Base-by-base conservation (phyloP, 2,329 filamentous ascomycete genomes). In the Calonectria fujianensis region DNA sequence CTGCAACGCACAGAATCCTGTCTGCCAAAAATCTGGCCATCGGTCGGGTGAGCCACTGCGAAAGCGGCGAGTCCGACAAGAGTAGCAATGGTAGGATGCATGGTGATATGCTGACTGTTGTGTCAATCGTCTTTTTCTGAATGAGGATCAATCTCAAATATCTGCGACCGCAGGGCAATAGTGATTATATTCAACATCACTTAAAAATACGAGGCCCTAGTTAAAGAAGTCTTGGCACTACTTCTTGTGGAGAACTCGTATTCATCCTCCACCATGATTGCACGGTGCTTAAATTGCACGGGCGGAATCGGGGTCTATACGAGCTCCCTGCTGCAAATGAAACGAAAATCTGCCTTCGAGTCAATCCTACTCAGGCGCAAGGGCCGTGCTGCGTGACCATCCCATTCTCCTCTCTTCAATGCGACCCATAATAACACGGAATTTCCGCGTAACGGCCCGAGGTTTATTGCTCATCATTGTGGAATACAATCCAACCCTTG, bases 191-290 rank as follows among this genome's bases (percentile, higher is more conserved):
- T 24, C 9, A 48, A 10, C 45, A 24, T 24, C 2, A 13, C 20
- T 13, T 24, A 48, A 9, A 45, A 45, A 45, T 48, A 48, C 20
- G 10, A 48, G 10, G 14, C 14, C 35, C 35, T 20, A 24, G 57
- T 41, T 3, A 24, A 18, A 63, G 18, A 57, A 57, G 4, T 20
- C 52, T 57, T 57, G 52, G 52, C 52, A 32, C 10, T 29, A 2
- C 35, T 41, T 18, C 13, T 20, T 41, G 57, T 63, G 57, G 57
- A 39, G 57, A 41, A 29, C 24, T 63, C 57, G 57, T 63, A 63
- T 63, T 63, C 14, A 41, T 41, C 6, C 24, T 39, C 35, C 24
- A 41, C 39, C 24, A 18, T 27, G 16, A 63, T 41, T 63, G 35
- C 57, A 27, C 41, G 37, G 14, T 48, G n/a, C n/a, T 39, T 18